Evolutionary conservation across 106 monocot genomes (phyloP).

Genomic region (Dioscorea dumetorum): DNA sequence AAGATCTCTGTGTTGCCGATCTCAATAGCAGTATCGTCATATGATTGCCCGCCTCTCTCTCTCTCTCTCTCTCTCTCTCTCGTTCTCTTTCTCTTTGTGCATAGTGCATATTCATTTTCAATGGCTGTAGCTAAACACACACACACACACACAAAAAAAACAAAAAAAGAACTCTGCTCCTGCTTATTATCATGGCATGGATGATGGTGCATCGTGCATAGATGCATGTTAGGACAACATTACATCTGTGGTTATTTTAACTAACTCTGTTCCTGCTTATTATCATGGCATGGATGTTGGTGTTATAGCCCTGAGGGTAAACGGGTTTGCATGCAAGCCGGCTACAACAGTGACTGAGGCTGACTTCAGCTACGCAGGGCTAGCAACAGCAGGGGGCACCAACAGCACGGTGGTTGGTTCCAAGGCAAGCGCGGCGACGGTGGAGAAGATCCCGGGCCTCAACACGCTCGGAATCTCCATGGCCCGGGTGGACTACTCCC

Average conservation of each 20-base stretch:
- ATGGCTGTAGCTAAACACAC: no score
- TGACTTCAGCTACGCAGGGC: slow-evolving; percentile 14
- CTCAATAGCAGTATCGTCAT: neutral
- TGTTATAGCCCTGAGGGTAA: neutral
- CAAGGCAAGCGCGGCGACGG: neutral
- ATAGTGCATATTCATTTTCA: no score
- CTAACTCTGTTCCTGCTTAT: no score
- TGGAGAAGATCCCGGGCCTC: slow-evolving; percentile 21
- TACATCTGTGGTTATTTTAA: no score
- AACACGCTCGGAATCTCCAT: slow-evolving; percentile 33
- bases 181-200: no score
- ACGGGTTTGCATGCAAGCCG: slow-evolving; percentile 14
- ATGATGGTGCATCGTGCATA: no score
- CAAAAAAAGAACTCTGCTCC: no score
- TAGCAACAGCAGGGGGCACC: neutral
- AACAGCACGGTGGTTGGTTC: neutral
- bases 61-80: no score
- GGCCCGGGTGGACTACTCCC: slow-evolving; percentile 25
- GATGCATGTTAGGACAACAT: no score
- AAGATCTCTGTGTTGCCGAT: slow-evolving; percentile 22
- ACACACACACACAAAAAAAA: no score
- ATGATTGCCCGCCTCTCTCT: no score
- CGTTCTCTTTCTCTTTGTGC: no score
- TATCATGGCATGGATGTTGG: neutral
- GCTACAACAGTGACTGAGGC: neutral